A percentile compares a stretch with the other conserved stretches of the same genome.
These are phyloP conservation scores for Przewalskia tangutica DNA, from an alignment of 257 asterid species.

Conservation along the genomic window DNA sequence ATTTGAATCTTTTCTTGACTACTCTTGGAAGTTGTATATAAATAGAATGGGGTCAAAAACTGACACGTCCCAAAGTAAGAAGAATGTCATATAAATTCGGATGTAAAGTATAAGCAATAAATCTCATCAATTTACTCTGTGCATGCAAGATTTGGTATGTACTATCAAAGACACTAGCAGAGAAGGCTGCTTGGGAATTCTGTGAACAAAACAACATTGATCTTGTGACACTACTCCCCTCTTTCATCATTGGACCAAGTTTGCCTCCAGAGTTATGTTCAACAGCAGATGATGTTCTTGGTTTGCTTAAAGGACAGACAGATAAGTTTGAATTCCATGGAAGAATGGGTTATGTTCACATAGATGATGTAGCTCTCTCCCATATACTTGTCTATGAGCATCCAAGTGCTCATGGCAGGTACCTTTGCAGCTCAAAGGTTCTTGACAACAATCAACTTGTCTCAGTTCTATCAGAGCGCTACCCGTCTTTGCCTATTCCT, in stretches of 20 bases:
- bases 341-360: conserved; percentile 91
- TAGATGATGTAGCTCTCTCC: conserved; percentile 74
- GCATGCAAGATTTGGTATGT: conserved; percentile 59
- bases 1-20: background rate
- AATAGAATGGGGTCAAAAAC: background rate
- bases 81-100: background rate
- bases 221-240: conserved; percentile 60
- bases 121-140: background rate
- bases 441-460: conserved; percentile 48
- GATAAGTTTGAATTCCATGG: conserved; percentile 67
- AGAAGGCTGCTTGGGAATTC: conserved; percentile 90
- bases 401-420: conserved; percentile 51
- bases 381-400: conserved; percentile 68
- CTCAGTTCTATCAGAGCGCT: conserved; percentile 40
- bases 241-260: conserved; percentile 78
- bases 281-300: conserved; percentile 75
- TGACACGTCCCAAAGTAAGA: background rate
- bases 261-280: conserved; percentile 52
- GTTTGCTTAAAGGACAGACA: conserved; percentile 67
- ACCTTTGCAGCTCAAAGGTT: conserved; percentile 60
- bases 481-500: conserved; percentile 60
- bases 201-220: conserved; percentile 47
- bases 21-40: background rate
- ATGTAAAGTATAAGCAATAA: background rate
- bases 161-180: conserved; percentile 75